These are phyloP conservation scores for Thalia dealbata DNA, from an alignment of 176 grass and related monocot genomes.

Conservation along the genomic window DNA sequence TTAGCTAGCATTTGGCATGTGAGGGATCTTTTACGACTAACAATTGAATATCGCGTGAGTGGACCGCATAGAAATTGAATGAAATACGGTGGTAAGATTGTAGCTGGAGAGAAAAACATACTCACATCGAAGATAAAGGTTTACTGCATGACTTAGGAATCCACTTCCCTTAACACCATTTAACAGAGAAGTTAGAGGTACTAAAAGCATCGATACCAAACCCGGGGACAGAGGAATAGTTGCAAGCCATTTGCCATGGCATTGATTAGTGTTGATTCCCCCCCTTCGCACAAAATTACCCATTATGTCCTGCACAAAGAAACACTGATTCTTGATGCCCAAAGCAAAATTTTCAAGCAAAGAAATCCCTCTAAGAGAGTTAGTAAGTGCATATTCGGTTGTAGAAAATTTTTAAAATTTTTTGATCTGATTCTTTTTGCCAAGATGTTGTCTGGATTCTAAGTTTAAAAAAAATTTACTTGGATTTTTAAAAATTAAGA, in stretches of 20 bases:
- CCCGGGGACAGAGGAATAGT: slow-evolving; percentile 41
- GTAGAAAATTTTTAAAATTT: too few relatives aligned
- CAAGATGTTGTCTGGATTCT: too few relatives aligned
- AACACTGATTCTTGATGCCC: background rate
- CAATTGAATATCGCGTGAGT: too few relatives aligned
- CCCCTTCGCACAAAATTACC: slow-evolving; percentile 58
- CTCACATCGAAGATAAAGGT: slow-evolving; percentile 88
- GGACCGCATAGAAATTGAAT: background rate
- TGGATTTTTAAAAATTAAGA: too few relatives aligned
- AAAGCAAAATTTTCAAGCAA: background rate
- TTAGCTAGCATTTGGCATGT: background rate
- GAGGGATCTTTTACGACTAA: background rate
- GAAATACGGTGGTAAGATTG: background rate
- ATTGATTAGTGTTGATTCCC: slow-evolving; percentile 37
- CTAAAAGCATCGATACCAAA: slow-evolving; percentile 65
- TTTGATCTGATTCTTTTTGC: too few relatives aligned
- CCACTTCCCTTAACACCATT: slow-evolving; percentile 54
- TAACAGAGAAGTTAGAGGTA: slow-evolving; percentile 61
- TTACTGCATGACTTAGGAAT: slow-evolving; percentile 67
- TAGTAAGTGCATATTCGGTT: too few relatives aligned
- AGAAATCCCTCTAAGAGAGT: background rate
- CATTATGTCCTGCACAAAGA: slow-evolving; percentile 41
- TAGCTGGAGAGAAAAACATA: background rate
- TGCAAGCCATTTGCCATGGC: slow-evolving; percentile 57
- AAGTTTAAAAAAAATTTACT: too few relatives aligned